phyloP scores from a whole-genome alignment of 306 rosid species.

The Comarum palustre region DNA sequence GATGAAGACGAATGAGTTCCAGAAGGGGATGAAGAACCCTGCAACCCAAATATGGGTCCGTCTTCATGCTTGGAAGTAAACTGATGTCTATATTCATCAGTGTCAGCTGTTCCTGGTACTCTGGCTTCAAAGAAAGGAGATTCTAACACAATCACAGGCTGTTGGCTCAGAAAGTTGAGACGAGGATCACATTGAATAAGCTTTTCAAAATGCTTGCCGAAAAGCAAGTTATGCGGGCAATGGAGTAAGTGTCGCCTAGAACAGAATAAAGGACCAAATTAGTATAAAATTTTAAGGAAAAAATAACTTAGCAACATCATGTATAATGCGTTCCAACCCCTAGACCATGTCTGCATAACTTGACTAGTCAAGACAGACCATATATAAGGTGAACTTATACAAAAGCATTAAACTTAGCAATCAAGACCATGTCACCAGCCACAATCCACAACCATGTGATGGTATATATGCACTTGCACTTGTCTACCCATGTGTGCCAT shows the following conservation, averaged over 20 bases:
- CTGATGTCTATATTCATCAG: slow-evolving; percentile 32
- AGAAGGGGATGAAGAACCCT: slow-evolving; percentile 55
- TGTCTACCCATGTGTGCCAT: neutral
- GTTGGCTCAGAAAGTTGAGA: slow-evolving; percentile 64
- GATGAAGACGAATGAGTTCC: slow-evolving; percentile 54
- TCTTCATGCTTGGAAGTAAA: slow-evolving; percentile 43
- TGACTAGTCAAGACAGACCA: neutral
- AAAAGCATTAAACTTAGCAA: neutral
- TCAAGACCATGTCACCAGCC: neutral
- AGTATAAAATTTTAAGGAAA: neutral
- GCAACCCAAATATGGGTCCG: slow-evolving; percentile 39
- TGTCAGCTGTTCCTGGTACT: slow-evolving; percentile 31
- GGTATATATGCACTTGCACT: neutral
- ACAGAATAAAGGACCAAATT: slow-evolving; percentile 17
- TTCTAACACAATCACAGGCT: slow-evolving; percentile 57
- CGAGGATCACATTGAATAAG: slow-evolving; percentile 84
- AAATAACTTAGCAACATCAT: neutral
- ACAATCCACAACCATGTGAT: neutral
- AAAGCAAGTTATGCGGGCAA: slow-evolving; percentile 56
- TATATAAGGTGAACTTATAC: neutral
- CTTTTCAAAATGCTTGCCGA: slow-evolving; percentile 79
- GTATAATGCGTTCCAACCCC: neutral
- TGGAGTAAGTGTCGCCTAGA: slow-evolving; percentile 63
- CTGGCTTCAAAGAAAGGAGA: slow-evolving; percentile 65
- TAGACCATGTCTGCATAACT: neutral